Base-by-base conservation (phyloP, 352 stramenopile genomes). In the Thalassiosira sp. region DNA sequence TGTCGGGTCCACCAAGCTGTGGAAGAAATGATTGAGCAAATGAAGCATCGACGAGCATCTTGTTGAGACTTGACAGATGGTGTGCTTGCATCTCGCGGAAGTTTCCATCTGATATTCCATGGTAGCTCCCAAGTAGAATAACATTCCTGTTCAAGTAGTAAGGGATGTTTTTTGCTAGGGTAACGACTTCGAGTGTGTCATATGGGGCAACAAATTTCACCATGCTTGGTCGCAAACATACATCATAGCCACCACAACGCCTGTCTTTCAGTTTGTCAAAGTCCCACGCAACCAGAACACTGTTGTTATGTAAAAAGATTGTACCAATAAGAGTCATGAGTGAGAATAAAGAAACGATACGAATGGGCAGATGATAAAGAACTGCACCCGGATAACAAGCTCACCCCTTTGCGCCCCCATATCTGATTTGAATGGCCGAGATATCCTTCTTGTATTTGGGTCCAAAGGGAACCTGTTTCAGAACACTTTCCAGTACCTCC, bases 61-160 rank as follows among this genome's bases (percentile, higher is more conserved):
- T 49, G 52, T 76, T 59, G 7, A 76, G 57, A 28, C 46, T 58
- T 16, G 62, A 27, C 20, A 76, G 16, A 31, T 69, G 62, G 1
- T 49, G 3, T 20, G 5, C 27, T 33, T 76, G 68, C 15, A 71
- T 35, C 11, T 53, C 42, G 35, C 57, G 16, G 28, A 76, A 71
- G 40, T n/a, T 54, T 11, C 22, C 3, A 16, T 24, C 27, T 24
- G 56, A 33, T 40, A 76, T 63, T 25, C 49, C 40, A 31, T 62
- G 57, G 15, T 46, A 22, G 3, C 31, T 15, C 15, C 62, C 43
- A 24, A 76, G 31, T 25, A 76, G 25, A 49, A 76, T 71, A 16
- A 76, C 52, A 59, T 76, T 69, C 16, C 57, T 16, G 18, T 76
- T 71, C 20, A 76, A 46, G 46, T 71, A 76, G 35, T 76, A 76